Evolutionary conservation across 345 rosid genomes (phyloP).

Genomic region (Euclidium syriacum): DNA sequence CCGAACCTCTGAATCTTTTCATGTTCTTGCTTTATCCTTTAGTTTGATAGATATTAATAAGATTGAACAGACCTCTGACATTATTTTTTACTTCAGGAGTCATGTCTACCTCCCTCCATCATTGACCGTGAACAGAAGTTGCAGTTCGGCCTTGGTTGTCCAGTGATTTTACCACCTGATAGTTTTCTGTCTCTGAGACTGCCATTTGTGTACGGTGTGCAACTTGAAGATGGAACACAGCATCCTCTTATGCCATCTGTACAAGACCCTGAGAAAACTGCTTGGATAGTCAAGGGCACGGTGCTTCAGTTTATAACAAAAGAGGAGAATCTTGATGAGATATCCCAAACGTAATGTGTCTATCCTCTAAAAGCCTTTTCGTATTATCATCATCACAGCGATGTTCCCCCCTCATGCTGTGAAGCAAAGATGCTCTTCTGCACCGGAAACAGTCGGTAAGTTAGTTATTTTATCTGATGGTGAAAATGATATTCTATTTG

Average conservation of each 20-base stretch:
- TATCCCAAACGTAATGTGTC: slow-evolving; percentile 22
- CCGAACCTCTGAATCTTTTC: not conserved
- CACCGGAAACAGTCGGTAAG: not conserved
- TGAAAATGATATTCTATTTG: not conserved
- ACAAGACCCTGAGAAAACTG: slow-evolving; percentile 68
- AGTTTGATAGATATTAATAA: not conserved
- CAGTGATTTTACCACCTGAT: slow-evolving; percentile 70
- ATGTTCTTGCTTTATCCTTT: not conserved
- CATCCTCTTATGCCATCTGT: slow-evolving; percentile 57
- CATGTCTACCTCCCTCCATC: slow-evolving; percentile 53
- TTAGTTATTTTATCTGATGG: not conserved
- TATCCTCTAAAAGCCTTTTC: slow-evolving; percentile 11
- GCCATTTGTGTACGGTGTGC: slow-evolving; percentile 76
- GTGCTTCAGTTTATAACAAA: slow-evolving; percentile 55
- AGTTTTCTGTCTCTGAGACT: slow-evolving; percentile 70
- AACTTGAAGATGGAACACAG: slow-evolving; percentile 43
- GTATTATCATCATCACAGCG: slow-evolving; percentile 13
- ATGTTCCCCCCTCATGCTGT: slow-evolving; percentile 6
- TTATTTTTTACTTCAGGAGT: slow-evolving; percentile 40
- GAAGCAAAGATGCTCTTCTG: not conserved
- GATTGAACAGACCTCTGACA: not conserved
- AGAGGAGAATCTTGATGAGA: slow-evolving; percentile 34
- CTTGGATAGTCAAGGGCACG: slow-evolving; percentile 67
- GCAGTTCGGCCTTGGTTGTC: slow-evolving; percentile 66
- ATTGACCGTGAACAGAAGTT: slow-evolving; percentile 42